Evolutionary conservation across 2,329 filamentous ascomycete genomes (phyloP), one percentile per base, ranked within the genome.

Genomic region (Dactylonectria estremocensis): DNA sequence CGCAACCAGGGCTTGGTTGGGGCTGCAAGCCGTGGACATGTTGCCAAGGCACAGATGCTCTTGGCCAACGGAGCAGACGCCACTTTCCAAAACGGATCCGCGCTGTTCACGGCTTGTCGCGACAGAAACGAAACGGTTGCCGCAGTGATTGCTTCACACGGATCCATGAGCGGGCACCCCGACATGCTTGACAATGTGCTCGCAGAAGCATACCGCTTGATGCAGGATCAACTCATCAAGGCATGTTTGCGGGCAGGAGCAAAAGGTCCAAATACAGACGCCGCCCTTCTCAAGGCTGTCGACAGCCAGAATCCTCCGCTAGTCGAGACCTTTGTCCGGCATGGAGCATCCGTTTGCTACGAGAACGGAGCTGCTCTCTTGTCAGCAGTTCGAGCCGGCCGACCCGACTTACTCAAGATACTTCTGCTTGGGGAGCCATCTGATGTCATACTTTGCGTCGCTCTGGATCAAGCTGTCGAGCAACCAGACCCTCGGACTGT

Each of bases 201-300:
- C 7, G 62, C 59, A 18, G 18, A 55, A 16, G 66, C 66, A n/a
- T 69, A 69, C 22, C 14, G 28, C n/a, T 31, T 31, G 9, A 46
- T 24, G 48, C 63, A 63, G 18, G 56, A 62, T 18, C 22, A 31
- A 5, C 48, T 62, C 18, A n/a, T 69, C 2, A 13, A n/a, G 3
- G 22, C 20, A 9, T 66, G 63, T 33, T 48, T 66, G 1, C 18
- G n/a, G 7, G 54, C 20, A 14, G 66, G 66, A 28, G 66, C 62
- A 6, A 62, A 60, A 33, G 66, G 66, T 14, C 31, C 63, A 16
- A 57, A 48, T 14, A 60, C 49, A 14, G 49, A 66, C 20, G 13
- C 31, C 14, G 37, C 45, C 2, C 49, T 69, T 4, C 49, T 33
- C n/a, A 45, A 22, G 20, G 59, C 63, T 2, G 43, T 69, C 13